Percentiles rank a stretch among this genome's conserved stretches.
phyloP scores from a whole-genome alignment of 352 stramenopile genomes.

The Hyaloperonospora arabidopsidis region DNA sequence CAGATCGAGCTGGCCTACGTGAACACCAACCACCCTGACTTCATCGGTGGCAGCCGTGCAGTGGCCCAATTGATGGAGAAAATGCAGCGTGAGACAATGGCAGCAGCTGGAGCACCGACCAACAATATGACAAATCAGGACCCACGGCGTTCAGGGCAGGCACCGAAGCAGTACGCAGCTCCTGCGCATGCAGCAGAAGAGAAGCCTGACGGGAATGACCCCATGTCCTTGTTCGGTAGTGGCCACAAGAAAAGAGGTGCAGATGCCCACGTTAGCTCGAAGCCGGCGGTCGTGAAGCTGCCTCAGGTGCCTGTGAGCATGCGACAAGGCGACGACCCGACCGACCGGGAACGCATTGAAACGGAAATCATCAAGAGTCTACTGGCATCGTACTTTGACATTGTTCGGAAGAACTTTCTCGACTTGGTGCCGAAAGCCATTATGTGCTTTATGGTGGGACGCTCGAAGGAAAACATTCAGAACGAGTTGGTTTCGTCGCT shows the following conservation, averaged over 20 bases:
- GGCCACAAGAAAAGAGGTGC: constrained; percentile 50
- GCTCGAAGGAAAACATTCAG: constrained; percentile 95
- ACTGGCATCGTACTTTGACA: constrained; percentile 96
- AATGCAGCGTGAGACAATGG: constrained; percentile 81
- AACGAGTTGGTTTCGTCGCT: constrained; percentile 96
- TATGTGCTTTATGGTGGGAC: constrained; percentile 96
- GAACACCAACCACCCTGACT: constrained; percentile 99
- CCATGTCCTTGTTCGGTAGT: constrained; percentile 72
- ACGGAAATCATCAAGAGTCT: constrained; percentile 98
- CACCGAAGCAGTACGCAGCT: constrained; percentile 20
- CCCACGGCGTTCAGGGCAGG: constrained; percentile 34
- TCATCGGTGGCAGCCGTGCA: constrained; percentile 93
- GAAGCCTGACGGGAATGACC: constrained; percentile 49
- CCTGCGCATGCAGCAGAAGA: constrained; percentile 26
- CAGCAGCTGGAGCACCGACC: constrained; percentile 22
- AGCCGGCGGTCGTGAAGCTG: constrained; percentile 86
- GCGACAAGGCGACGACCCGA: constrained; percentile 92
- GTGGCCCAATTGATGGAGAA: constrained; percentile 94
- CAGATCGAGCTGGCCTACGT: constrained; percentile 99
- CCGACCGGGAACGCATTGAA: constrained; percentile 93
- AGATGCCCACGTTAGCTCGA: constrained; percentile 23
- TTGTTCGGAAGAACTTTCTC: constrained; percentile 98
- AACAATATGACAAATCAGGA: constrained; percentile 47
- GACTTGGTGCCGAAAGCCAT: constrained; percentile 99
- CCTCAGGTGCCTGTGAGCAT: constrained; percentile 94